Base-by-base conservation (phyloP, 202 grass and related monocot genomes). In the Elaeis oleifera region DNA sequence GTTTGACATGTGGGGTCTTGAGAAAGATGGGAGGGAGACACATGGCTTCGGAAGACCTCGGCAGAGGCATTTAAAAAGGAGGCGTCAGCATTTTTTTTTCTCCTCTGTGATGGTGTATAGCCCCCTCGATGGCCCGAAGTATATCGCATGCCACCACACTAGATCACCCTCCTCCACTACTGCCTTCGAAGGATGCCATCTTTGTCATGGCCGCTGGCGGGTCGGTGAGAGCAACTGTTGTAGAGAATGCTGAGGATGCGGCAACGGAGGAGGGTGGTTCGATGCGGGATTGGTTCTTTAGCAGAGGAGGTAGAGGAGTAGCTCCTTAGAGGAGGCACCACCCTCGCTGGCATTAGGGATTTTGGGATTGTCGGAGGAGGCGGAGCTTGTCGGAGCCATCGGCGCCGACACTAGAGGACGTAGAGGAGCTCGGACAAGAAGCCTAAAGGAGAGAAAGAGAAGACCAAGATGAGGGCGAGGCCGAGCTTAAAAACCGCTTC, bases 61-160 rank as follows among this genome's bases (percentile, higher is more conserved):
- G 0, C 20, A 20, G 20, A 20, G 20, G 20, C 20, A 20, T 20
- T 20, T 20, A 20, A 20, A 20, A 20, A 20, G 20, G 20, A 20
- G 20, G 20, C 20, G 20, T 20, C 0, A 20, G 20, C 20, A 20
- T 20, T 20, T 20, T 20, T 20, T 20, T 20, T 20, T 81, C 19
- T 61, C 79, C 61, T 95, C 89, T 1, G 83, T 74, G 39, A 95
- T 89, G 64, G 81, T 85, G 59, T 83, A 89, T 53, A 89, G 53
- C 44, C 24, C 66, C 79, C 84, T 74, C 5, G 63, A 67, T 13
- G 69, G 72, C 0, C 65, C 70, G 5, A 79, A 25, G 67, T 70
- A 86, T 53, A 80, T 61, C 69, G 26, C 70, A 31, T 66, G 81
- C 88, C 76, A 90, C 70, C 59, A 73, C 44, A 63, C 81, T 18